Conservation (phyloP, 306 rosid genomes). For the Rosa chinensis region DNA sequence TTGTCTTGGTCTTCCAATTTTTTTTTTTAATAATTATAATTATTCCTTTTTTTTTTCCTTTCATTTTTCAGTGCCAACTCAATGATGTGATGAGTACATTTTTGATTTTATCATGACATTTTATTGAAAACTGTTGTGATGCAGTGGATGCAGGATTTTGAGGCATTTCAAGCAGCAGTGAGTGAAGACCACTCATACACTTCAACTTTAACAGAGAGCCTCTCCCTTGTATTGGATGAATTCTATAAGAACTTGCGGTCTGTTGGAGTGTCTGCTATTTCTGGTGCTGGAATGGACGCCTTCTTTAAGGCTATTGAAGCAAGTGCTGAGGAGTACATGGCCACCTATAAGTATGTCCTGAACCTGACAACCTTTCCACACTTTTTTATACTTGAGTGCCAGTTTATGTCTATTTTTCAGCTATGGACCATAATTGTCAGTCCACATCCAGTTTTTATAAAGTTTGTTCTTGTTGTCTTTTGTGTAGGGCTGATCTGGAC, state of each 20-base stretch:
- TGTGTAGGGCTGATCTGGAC: constrained; percentile 73
- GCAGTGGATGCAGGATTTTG: constrained; percentile 94
- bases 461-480: constrained; percentile 14
- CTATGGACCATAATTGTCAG: not conserved
- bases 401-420: constrained; percentile 1
- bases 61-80: not conserved
- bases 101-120: constrained; percentile 17
- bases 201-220: constrained; percentile 66
- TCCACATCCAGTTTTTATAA: constrained; percentile 6
- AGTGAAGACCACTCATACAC: constrained; percentile 58
- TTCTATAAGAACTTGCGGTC: constrained; percentile 74
- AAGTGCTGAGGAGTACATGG: constrained; percentile 80
- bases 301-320: constrained; percentile 71
- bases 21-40: too few relatives aligned
- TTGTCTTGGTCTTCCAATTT: too few relatives aligned
- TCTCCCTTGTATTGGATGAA: constrained; percentile 73
- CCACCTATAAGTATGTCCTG: constrained; percentile 54
- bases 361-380: constrained; percentile 4
- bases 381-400: not conserved
- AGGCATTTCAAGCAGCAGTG: constrained; percentile 68
- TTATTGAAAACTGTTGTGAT: constrained; percentile 24
- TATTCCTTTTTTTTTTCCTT: too few relatives aligned
- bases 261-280: constrained; percentile 80
- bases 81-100: not conserved
- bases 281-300: constrained; percentile 75